Evolutionary conservation across 257 asterid genomes (phyloP), one percentile per base, ranked within the genome.

Genomic region (Ocimum tenuiflorum): DNA sequence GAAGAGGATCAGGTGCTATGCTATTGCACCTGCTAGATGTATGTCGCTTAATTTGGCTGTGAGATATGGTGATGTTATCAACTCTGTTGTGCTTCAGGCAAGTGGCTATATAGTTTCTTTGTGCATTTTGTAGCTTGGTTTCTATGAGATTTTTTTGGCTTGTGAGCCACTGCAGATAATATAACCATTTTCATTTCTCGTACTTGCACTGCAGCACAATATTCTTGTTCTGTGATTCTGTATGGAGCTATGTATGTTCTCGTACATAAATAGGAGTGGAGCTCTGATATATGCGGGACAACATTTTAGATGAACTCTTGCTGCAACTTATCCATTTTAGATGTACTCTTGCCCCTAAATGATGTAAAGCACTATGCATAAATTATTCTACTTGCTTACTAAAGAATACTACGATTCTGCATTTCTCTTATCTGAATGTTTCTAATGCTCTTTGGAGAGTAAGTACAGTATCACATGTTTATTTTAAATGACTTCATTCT

Each of bases 11-110:
- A 81, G 96, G 79, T 88, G 96, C 76, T 91, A 48, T 73, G 95
- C 97, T 13, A 83, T 88, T 62, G 97, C 97, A 35, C 96, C 97
- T 12, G 88, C 97, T 13, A 78, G 97, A 77, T 91, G 97, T 48
- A 83, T 86, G 95, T 88, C 97, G 4, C 86, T 91, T 63, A 91
- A 88, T 67, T 77, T 91, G 77, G 97, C 96, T n/a, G 96, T 91
- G 63, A 72, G 82, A 78, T 86, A 88, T 81, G 95, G 95, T 23
- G 96, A 91, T 80, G 94, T 88, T 67, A 91, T 91, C 77, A 88
- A 91, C 52, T 88, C 96, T 20, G 68, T 91, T 63, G 96, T 91
- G 65, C 96, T 91, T 67, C 96, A 91, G 97, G 97, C 81, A 79
- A 73, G 85, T 80, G 41, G 56, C 29, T 62, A 0, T 9, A 10